Evolutionary conservation across 176 grass and related monocot genomes (phyloP).

Genomic region (Tuctoria greenei): DNA sequence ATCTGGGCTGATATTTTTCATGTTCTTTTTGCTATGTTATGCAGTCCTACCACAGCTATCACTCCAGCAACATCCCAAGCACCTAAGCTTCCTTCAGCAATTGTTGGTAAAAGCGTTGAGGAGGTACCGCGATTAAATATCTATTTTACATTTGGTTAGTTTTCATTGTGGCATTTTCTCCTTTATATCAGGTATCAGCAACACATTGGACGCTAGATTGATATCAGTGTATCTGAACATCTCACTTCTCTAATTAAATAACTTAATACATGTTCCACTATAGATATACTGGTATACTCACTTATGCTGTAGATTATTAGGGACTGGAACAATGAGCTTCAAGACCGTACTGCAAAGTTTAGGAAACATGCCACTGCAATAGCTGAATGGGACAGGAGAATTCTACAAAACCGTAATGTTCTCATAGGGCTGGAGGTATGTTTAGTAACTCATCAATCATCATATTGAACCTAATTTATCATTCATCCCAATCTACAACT

Average conservation of each 20-base stretch:
- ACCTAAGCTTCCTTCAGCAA: conserved; percentile 89
- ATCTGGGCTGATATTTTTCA: conserved; percentile 23
- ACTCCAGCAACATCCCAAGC: conserved; percentile 53
- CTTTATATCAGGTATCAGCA: neutral
- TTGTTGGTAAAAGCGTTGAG: conserved; percentile 90
- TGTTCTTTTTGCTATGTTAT: conserved; percentile 3
- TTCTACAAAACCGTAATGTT: conserved; percentile 98
- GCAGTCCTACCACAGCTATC: conserved; percentile 56
- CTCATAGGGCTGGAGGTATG: conserved; percentile 90
- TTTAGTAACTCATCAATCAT: conserved; percentile 2
- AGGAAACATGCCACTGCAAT: conserved; percentile 87
- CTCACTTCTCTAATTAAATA: conserved; percentile 21
- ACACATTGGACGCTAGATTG: conserved; percentile 3
- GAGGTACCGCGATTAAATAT: conserved; percentile 52
- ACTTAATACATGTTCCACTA: neutral
- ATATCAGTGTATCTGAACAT: neutral
- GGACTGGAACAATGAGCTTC: conserved; percentile 97
- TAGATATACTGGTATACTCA: conserved; percentile 9
- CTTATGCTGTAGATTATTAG: conserved; percentile 79
- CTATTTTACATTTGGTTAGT: neutral
- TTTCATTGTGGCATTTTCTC: neutral
- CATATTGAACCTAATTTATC: neutral
- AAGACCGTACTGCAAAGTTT: conserved; percentile 91
- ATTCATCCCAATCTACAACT: neutral
- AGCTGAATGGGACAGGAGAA: conserved; percentile 95